phyloP scores from a whole-genome alignment of 306 rosid species.

The Prunus armeniaca region DNA sequence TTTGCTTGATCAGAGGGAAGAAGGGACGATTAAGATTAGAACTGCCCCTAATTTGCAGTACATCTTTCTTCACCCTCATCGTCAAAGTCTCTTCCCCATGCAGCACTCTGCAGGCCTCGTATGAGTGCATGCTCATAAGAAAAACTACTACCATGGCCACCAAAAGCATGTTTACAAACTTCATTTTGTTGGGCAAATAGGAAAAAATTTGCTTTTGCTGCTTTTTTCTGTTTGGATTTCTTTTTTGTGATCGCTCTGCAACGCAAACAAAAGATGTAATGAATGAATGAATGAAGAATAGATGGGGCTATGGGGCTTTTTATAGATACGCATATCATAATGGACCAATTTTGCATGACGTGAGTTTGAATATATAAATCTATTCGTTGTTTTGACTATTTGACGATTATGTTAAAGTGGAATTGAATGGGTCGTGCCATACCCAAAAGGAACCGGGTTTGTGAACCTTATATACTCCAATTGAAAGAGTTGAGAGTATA shows the following conservation, averaged over 20 bases:
- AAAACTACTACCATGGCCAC: background rate
- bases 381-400: slow-evolving; percentile 1
- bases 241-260: background rate
- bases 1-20: slow-evolving; percentile 7
- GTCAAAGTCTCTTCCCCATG: background rate
- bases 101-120: slow-evolving; percentile 12
- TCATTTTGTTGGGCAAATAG: background rate
- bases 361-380: background rate
- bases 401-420: background rate
- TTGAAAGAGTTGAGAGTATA: background rate
- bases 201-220: background rate
- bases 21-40: no score
- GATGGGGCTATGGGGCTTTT: background rate
- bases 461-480: no score
- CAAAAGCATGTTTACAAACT: background rate
- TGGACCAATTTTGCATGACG: background rate
- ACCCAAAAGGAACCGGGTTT: background rate
- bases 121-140: slow-evolving; percentile 7
- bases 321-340: background rate
- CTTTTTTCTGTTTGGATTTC: background rate
- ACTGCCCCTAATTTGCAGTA: background rate
- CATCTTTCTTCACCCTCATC: background rate
- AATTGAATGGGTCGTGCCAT: slow-evolving; percentile 4
- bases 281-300: background rate
- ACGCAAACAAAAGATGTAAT: background rate